Conservation (phyloP, 805 yeast genomes). For the Lipomyces kockii region DNA sequence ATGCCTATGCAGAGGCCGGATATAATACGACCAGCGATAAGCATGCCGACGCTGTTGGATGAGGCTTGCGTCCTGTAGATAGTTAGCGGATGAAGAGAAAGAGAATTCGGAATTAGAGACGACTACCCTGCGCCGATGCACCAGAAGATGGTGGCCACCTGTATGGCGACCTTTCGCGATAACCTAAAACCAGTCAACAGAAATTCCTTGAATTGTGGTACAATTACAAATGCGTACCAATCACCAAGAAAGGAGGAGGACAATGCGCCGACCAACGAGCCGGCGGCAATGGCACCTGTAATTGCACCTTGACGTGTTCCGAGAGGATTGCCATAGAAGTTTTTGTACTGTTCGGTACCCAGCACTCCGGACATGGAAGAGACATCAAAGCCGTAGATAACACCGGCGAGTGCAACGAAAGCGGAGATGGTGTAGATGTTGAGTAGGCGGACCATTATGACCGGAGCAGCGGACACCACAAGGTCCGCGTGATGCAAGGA, state of each 20-base stretch:
- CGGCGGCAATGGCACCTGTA: slow-evolving; percentile 1
- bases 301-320: neutral
- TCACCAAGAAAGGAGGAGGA: neutral
- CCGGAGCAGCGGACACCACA: neutral
- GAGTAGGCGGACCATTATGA: neutral
- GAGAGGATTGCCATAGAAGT: slow-evolving; percentile 1
- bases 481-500: no score
- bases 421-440: slow-evolving; percentile 1
- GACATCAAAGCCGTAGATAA: slow-evolving; percentile 1
- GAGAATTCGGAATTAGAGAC: neutral
- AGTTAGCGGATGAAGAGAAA: neutral
- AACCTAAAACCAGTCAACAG: neutral
- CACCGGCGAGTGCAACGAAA: neutral
- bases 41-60: slow-evolving; percentile 1
- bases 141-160: neutral
- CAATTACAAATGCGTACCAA: neutral
- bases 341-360: neutral
- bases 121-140: slow-evolving; percentile 1
- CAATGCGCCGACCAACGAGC: neutral
- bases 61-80: neutral
- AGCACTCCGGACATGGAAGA: slow-evolving; percentile 1
- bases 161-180: neutral
- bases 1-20: slow-evolving; percentile 85
- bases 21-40: slow-evolving; percentile 69
- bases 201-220: neutral